phyloP scores from a whole-genome alignment of 1,139 yeast species.

The Ashbya aceris region DNA sequence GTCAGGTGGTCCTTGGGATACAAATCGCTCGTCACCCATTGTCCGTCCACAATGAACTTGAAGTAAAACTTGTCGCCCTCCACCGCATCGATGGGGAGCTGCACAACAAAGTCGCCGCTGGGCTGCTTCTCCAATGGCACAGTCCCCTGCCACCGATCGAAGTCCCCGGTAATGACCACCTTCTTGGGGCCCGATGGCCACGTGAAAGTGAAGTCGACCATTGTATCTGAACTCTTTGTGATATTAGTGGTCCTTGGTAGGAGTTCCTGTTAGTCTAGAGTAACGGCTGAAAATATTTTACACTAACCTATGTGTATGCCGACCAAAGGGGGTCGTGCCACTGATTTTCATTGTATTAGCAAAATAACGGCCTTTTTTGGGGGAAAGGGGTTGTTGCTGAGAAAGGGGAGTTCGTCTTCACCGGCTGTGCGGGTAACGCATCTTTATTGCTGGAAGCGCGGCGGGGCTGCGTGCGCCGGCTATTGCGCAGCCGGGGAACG shows the following conservation, averaged over 20 bases:
- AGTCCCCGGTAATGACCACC: conserved; percentile 67
- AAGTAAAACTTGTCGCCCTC: conserved; percentile 41
- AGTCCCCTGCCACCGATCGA: conserved; percentile 63
- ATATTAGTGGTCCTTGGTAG: not conserved
- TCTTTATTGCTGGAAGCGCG: no score
- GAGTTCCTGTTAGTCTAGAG: no score
- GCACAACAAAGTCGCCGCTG: conserved; percentile 51
- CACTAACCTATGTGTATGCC: no score
- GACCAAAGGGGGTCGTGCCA: no score
- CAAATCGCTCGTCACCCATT: conserved; percentile 46
- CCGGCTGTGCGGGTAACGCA: no score
- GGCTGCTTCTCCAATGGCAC: conserved; percentile 50
- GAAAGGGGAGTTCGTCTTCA: no score
- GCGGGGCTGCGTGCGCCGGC: no score
- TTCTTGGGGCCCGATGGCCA: conserved; percentile 71
- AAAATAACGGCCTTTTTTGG: no score
- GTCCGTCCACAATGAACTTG: conserved; percentile 70
- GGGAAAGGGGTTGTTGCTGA: no score
- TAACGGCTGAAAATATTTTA: no score
- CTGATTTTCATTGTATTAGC: no score
- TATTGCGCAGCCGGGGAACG: no score
- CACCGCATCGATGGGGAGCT: conserved; percentile 39
- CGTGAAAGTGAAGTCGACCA: conserved; percentile 19
- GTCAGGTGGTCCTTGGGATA: conserved; percentile 41
- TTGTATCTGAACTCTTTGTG: not conserved